Evolutionary conservation across 1,139 yeast species (phyloP).

Genomic region (Debaryomycetaceae sp.): DNA sequence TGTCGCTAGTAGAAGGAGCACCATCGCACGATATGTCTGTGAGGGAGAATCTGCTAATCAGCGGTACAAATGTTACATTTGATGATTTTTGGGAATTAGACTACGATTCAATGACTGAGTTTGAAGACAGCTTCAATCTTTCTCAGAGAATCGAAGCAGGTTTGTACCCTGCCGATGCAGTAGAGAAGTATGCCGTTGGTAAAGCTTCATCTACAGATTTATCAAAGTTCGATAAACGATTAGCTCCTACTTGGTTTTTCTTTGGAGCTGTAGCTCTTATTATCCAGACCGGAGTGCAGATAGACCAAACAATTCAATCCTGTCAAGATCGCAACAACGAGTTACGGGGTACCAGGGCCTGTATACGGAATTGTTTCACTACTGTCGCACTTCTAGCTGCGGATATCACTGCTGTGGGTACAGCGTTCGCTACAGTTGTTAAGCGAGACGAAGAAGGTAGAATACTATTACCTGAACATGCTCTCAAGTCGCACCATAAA

Average conservation of each 20-base stretch:
- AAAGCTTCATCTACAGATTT: too few species aligned
- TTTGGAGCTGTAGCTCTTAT: not conserved
- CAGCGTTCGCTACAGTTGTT: not conserved
- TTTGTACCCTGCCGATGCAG: not conserved
- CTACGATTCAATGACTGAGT: not conserved
- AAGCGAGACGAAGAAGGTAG: not conserved
- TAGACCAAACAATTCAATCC: not conserved
- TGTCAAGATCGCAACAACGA: not conserved
- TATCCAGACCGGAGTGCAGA: not conserved
- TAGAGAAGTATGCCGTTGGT: not conserved
- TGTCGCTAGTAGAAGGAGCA: not conserved
- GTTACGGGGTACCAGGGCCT: not conserved
- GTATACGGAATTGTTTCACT: not conserved
- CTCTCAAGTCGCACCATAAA: too few species aligned
- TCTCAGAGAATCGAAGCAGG: not conserved
- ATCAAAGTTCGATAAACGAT: not conserved
- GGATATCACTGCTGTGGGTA: not conserved
- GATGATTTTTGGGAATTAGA: not conserved
- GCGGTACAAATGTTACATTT: not conserved
- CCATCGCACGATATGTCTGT: not conserved
- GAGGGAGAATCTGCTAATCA: too few species aligned
- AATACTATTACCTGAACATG: too few species aligned
- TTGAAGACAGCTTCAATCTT: not conserved
- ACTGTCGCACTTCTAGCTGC: not conserved
- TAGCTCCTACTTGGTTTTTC: not conserved